phyloP scores from a whole-genome alignment of 768 basidiomycete genomes.

The Pisolithus orientalis region DNA sequence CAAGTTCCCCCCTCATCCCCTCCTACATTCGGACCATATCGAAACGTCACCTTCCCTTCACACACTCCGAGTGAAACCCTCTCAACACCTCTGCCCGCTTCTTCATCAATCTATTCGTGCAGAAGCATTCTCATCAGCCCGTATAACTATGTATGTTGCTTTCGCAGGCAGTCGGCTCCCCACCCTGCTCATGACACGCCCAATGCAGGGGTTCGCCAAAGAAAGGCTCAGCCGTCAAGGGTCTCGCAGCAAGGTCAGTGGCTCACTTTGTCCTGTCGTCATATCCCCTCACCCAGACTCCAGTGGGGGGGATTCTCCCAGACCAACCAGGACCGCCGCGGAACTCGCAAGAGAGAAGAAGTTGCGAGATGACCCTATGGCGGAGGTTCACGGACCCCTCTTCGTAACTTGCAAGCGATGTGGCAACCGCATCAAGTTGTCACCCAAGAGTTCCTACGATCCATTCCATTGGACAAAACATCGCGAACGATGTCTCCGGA shows the following conservation, averaged over 20 bases:
- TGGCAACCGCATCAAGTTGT: constrained; percentile 54
- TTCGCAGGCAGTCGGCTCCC: background rate
- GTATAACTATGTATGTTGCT: background rate
- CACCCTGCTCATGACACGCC: constrained; percentile 15
- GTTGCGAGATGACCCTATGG: constrained; percentile 49
- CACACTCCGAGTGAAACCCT: background rate
- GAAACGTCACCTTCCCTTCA: background rate
- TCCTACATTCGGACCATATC: constrained; percentile 1
- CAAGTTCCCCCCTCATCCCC: constrained; percentile 5
- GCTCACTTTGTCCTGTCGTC: background rate
- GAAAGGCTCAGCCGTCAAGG: constrained; percentile 14
- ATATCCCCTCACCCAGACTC: constrained; percentile 1
- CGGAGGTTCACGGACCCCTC: constrained; percentile 42
- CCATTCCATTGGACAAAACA: constrained; percentile 65
- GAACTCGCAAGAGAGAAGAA: constrained; percentile 46
- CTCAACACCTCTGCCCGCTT: background rate
- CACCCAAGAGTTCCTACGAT: constrained; percentile 60
- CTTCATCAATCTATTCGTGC: background rate
- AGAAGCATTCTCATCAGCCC: background rate
- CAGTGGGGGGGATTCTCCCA: constrained; percentile 17
- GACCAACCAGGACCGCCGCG: constrained; percentile 31
- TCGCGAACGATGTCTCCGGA: constrained; percentile 52
- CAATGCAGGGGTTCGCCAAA: constrained; percentile 21
- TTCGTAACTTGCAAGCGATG: constrained; percentile 54
- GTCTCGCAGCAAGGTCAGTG: constrained; percentile 15